A percentile compares a stretch with the other conserved stretches of the same genome.
phyloP scores from a whole-genome alignment of 2,329 filamentous ascomycete genomes.

The Didymella exigua region DNA sequence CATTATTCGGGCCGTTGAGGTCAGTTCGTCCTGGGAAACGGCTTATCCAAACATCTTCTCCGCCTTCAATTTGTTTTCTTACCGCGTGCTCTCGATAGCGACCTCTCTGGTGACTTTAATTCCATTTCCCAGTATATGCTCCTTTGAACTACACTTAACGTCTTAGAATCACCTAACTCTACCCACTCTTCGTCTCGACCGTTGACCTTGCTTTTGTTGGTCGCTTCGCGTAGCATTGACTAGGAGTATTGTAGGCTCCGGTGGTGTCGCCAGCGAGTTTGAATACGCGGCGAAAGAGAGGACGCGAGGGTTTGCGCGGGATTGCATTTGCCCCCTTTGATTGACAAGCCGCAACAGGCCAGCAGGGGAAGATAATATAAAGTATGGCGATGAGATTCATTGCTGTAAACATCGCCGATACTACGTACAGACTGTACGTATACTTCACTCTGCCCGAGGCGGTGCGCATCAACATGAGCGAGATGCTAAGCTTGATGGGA shows the following conservation, averaged over 20 bases:
- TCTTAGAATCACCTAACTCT: constrained; percentile 2
- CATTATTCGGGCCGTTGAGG: neutral
- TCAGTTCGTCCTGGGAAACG: neutral
- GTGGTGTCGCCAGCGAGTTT: constrained; percentile 23
- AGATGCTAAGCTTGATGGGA: constrained; percentile 47
- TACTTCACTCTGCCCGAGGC: constrained; percentile 37
- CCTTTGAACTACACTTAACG: constrained; percentile 3
- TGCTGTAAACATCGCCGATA: constrained; percentile 37
- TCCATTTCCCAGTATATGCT: constrained; percentile 1
- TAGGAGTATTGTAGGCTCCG: neutral
- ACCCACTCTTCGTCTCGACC: constrained; percentile 13
- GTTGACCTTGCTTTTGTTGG: neutral
- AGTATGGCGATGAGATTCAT: constrained; percentile 42
- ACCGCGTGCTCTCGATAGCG: neutral
- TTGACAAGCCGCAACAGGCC: constrained; percentile 37
- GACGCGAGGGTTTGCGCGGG: constrained; percentile 33
- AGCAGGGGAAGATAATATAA: constrained; percentile 48
- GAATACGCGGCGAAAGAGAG: constrained; percentile 37
- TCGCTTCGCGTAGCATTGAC: neutral
- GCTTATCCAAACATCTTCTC: neutral
- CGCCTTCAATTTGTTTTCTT: too few relatives aligned
- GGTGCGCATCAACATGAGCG: constrained; percentile 45
- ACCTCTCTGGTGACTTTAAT: constrained; percentile 4
- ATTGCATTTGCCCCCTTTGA: constrained; percentile 35
- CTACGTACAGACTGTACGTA: constrained; percentile 34